Conservation (phyloP, 768 basidiomycete genomes). For the Pleurotus tuoliensis region DNA sequence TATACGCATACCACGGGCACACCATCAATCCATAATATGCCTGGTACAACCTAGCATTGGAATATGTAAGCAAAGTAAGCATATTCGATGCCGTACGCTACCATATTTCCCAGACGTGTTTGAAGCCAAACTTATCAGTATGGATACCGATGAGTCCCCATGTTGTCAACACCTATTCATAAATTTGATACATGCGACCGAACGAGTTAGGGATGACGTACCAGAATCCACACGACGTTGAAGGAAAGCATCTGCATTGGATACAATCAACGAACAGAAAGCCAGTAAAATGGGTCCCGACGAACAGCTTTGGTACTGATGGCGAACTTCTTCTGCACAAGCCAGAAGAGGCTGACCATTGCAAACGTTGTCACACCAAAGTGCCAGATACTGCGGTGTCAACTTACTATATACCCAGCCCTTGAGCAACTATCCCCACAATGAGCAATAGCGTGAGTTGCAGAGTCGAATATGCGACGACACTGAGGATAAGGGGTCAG, state of each 20-base stretch:
- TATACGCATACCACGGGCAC: constrained; percentile 80
- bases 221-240: constrained; percentile 71
- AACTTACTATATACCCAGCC: constrained; percentile 62
- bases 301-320: constrained; percentile 61
- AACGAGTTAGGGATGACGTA: constrained; percentile 14
- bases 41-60: constrained; percentile 53
- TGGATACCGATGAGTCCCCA: constrained; percentile 81
- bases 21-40: constrained; percentile 70
- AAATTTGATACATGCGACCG: background rate
- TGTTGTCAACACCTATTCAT: constrained; percentile 51
- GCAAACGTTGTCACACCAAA: background rate
- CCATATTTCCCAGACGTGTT: constrained; percentile 83
- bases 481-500: constrained; percentile 28
- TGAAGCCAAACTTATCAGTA: constrained; percentile 72
- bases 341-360: constrained; percentile 54
- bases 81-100: constrained; percentile 14
- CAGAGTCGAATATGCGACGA: constrained; percentile 70
- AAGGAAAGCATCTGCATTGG: constrained; percentile 61
- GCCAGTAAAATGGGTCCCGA: background rate
- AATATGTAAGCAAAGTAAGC: background rate
- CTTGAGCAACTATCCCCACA: constrained; percentile 63
- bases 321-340: constrained; percentile 60
- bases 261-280: background rate
- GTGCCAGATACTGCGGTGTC: background rate
- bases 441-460: constrained; percentile 64